Evolutionary conservation across 1,139 yeast genomes (phyloP).

Genomic region (Maudiozyma humilis): DNA sequence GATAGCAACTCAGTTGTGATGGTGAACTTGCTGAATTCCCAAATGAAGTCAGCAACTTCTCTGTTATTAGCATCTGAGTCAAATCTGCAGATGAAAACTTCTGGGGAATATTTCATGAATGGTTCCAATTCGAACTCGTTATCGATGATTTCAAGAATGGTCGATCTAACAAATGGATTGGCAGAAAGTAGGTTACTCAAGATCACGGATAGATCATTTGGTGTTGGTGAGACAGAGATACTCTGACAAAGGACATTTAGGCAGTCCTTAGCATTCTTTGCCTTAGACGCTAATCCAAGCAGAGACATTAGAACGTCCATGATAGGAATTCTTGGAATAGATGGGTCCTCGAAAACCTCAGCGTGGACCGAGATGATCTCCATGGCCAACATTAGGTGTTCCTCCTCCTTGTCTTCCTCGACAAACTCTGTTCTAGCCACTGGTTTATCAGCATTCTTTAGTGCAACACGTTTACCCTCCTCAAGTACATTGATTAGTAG

Average conservation of each 20-base stretch:
- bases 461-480: constrained; percentile 48
- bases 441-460: constrained; percentile 44
- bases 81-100: constrained; percentile 71
- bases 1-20: constrained; percentile 40
- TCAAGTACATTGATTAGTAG: constrained; percentile 55
- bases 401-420: constrained; percentile 82
- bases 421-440: constrained; percentile 51
- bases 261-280: constrained; percentile 77
- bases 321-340: constrained; percentile 62
- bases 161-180: constrained; percentile 62
- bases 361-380: constrained; percentile 73
- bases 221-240: constrained; percentile 52
- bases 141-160: constrained; percentile 77
- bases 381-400: constrained; percentile 67
- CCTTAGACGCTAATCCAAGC: constrained; percentile 66
- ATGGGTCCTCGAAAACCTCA: constrained; percentile 57
- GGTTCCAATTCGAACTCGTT: constrained; percentile 74
- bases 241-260: constrained; percentile 67
- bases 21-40: constrained; percentile 65
- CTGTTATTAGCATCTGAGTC: constrained; percentile 61
- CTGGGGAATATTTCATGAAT: constrained; percentile 47
- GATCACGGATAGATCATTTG: constrained; percentile 51
- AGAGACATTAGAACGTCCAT: constrained; percentile 56
- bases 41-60: constrained; percentile 67
- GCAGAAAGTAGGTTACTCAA: constrained; percentile 54